Conservation (phyloP, 2,329 filamentous ascomycete genomes). For the Ophiostoma populinum region DNA sequence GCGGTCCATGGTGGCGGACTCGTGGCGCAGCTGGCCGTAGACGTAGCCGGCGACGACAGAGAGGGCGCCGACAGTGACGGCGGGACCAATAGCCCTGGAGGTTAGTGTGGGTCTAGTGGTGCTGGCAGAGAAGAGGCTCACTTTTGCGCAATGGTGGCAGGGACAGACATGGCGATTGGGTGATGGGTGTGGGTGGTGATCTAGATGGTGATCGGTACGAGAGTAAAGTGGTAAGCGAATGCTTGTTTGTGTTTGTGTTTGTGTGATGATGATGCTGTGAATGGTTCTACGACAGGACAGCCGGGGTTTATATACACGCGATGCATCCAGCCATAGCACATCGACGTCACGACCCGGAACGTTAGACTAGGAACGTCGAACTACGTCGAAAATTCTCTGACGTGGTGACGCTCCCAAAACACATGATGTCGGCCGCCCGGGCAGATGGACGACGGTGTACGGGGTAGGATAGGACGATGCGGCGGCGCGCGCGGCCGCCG, state of each 20-base stretch:
- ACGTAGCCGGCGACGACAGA: slow-evolving; percentile 18
- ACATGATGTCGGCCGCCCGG: too few species aligned
- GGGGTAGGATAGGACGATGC: too few species aligned
- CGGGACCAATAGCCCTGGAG: slow-evolving; percentile 7
- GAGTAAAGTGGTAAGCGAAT: background rate
- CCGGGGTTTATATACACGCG: too few species aligned
- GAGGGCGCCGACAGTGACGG: slow-evolving; percentile 9
- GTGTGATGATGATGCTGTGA: too few species aligned
- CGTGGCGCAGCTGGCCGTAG: slow-evolving; percentile 16
- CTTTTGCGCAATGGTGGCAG: slow-evolving; percentile 5
- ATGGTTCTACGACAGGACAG: too few species aligned
- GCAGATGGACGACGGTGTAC: too few species aligned
- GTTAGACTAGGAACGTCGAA: too few species aligned
- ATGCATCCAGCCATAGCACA: too few species aligned
- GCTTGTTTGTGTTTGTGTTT: background rate
- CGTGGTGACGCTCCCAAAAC: too few species aligned
- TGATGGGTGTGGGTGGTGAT: background rate
- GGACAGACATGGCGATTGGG: slow-evolving; percentile 6
- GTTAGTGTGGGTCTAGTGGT: background rate
- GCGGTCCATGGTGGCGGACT: slow-evolving; percentile 20
- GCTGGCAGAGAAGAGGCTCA: background rate
- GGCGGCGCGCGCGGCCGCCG: too few species aligned
- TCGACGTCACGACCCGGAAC: too few species aligned
- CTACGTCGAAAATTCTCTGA: too few species aligned
- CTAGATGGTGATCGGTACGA: background rate